A percentile compares a stretch with the other conserved stretches of the same genome.
Conservation (phyloP, 169 alveolate genomes). For the Eimeria brunetti region DNA sequence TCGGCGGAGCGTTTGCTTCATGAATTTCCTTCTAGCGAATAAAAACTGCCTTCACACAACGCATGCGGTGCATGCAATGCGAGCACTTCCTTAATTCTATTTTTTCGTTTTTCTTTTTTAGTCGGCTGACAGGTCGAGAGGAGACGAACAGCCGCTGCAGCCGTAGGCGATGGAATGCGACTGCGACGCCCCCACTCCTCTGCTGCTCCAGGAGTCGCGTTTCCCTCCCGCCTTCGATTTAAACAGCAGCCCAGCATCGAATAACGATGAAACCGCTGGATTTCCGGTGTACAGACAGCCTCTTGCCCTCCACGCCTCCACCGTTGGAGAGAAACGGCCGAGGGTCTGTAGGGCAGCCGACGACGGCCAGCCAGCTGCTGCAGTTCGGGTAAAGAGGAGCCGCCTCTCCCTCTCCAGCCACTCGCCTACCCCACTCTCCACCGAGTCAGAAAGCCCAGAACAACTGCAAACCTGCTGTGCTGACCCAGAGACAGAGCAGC, state of each 20-base stretch:
- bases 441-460: background rate
- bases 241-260: background rate
- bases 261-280: background rate
- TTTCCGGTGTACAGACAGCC: slow-evolving; percentile 14
- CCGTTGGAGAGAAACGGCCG: background rate
- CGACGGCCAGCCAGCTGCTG: background rate
- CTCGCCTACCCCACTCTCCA: background rate
- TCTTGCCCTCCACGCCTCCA: background rate
- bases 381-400: slow-evolving; percentile 3
- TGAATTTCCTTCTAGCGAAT: background rate
- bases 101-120: background rate
- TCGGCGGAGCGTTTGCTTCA: background rate
- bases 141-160: background rate
- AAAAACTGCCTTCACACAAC: background rate
- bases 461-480: background rate
- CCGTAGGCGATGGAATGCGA: background rate
- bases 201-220: background rate
- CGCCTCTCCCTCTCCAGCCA: background rate
- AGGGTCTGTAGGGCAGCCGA: background rate
- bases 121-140: background rate
- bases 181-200: background rate
- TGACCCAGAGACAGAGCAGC: background rate
- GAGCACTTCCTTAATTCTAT: background rate
- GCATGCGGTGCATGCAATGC: too few relatives aligned
- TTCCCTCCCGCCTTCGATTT: background rate